Percentiles rank a stretch among this genome's conserved stretches.
phyloP scores from a whole-genome alignment of 805 yeast genomes.

The Yamadazyma laniorum region DNA sequence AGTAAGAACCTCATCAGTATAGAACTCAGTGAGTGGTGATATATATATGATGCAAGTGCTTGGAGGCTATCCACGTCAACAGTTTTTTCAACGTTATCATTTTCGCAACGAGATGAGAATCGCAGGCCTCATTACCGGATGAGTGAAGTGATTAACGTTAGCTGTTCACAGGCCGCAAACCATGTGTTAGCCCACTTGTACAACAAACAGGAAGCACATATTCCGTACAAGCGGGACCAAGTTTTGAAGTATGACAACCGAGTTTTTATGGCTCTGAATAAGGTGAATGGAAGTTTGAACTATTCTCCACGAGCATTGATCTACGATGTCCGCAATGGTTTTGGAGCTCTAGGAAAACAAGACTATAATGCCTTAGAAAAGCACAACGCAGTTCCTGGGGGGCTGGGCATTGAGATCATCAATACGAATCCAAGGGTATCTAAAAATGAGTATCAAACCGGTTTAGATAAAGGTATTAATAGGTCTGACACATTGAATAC shows the following conservation, averaged over 20 bases:
- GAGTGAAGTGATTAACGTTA: constrained; percentile 10
- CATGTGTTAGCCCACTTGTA: constrained; percentile 78
- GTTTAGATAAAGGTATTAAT: constrained; percentile 51
- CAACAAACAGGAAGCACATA: constrained; percentile 71
- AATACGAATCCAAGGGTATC: constrained; percentile 36
- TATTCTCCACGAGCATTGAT: constrained; percentile 78
- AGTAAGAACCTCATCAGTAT: constrained; percentile 4
- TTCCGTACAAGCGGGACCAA: constrained; percentile 47
- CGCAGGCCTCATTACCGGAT: too few species aligned
- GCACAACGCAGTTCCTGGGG: background rate
- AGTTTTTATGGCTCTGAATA: constrained; percentile 30
- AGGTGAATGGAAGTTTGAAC: constrained; percentile 31
- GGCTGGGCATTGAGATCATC: constrained; percentile 17
- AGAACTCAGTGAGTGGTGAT: background rate
- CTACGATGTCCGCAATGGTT: constrained; percentile 81
- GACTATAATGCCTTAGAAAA: constrained; percentile 39
- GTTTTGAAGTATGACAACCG: constrained; percentile 50
- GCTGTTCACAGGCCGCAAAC: constrained; percentile 62
- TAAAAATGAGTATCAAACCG: constrained; percentile 61
- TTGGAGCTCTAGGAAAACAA: constrained; percentile 61
- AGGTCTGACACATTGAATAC: constrained; percentile 29
- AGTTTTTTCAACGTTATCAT: too few species aligned
- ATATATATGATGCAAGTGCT: background rate
- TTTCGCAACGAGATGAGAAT: background rate
- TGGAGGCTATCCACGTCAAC: constrained; percentile 5